Evolutionary conservation across 768 basidiomycete genomes (phyloP).

Genomic region (Leccinum rimulosum): DNA sequence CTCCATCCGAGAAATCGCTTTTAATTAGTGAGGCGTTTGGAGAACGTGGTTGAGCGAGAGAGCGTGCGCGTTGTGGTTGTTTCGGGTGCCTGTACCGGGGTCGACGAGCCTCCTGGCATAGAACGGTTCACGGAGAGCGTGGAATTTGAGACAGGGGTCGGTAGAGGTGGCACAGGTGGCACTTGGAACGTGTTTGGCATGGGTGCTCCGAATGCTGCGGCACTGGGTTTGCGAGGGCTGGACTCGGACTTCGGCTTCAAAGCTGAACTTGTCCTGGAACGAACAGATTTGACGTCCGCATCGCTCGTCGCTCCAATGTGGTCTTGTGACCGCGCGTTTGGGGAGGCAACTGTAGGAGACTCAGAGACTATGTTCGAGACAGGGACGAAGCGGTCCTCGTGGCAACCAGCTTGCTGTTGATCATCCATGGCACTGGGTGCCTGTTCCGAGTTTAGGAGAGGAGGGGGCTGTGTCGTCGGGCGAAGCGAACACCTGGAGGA

Average conservation of each 20-base stretch:
- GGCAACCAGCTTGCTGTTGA: slow-evolving; percentile 13
- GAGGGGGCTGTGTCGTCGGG: slow-evolving; percentile 27
- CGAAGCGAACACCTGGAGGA: slow-evolving; percentile 27
- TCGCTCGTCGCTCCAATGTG: slow-evolving; percentile 14
- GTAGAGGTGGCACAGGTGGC: slow-evolving; percentile 33
- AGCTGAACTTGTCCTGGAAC: slow-evolving; percentile 6
- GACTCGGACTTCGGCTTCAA: slow-evolving; percentile 26
- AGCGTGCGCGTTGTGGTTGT: too few species aligned
- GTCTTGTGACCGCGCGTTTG: slow-evolving; percentile 20
- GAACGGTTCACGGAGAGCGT: slow-evolving; percentile 15
- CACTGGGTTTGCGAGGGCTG: slow-evolving; percentile 40
- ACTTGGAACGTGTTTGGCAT: slow-evolving; percentile 59
- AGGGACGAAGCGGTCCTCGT: slow-evolving; percentile 18
- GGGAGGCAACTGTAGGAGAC: neutral
- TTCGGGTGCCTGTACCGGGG: too few species aligned
- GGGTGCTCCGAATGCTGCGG: slow-evolving; percentile 62
- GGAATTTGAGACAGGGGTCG: slow-evolving; percentile 18
- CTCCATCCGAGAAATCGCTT: too few species aligned
- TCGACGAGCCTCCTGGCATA: slow-evolving; percentile 8
- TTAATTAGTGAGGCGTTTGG: too few species aligned
- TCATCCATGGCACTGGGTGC: slow-evolving; percentile 10
- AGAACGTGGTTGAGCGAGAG: too few species aligned
- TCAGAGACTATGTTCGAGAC: slow-evolving; percentile 15
- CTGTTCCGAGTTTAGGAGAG: slow-evolving; percentile 27
- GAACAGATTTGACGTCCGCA: slow-evolving; percentile 26